Percentiles rank a stretch among this genome's conserved stretches.
These are phyloP conservation scores for Melocanna baccifera DNA, from an alignment of 176 grass and related monocot genomes.

Conservation along the genomic window DNA sequence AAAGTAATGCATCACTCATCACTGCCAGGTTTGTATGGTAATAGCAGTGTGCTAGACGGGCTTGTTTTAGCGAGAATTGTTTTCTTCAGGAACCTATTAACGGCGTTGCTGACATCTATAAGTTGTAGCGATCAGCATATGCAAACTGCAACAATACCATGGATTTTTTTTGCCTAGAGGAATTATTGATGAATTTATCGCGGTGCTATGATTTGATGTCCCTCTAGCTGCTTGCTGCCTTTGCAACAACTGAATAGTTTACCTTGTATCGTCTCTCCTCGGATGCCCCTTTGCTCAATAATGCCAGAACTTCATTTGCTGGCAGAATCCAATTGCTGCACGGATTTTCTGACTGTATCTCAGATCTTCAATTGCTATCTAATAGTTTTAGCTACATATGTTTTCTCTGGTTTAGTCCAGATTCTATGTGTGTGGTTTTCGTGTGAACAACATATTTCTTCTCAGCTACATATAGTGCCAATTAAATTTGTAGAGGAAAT, in stretches of 20 bases:
- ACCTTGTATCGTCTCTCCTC: neutral
- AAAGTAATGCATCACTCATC: neutral
- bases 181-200: neutral
- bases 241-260: neutral
- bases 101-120: neutral
- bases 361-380: too few species aligned
- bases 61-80: neutral
- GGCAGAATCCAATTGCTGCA: too few species aligned
- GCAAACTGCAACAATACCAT: neutral
- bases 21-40: neutral
- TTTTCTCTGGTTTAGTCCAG: too few species aligned
- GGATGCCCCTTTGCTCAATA: neutral
- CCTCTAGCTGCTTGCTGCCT: neutral
- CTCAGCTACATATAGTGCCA: too few species aligned
- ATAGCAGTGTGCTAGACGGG: neutral
- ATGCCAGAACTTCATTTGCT: neutral
- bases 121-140: neutral
- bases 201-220: neutral
- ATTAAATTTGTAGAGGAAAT: too few species aligned
- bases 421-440: too few species aligned
- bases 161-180: neutral
- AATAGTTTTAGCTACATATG: too few species aligned
- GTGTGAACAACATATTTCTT: too few species aligned
- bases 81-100: conserved; percentile 1
- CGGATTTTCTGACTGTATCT: too few species aligned